Evolutionary conservation across 2,329 filamentous ascomycete species (phyloP).

Genomic region (Ilyonectria robusta): DNA sequence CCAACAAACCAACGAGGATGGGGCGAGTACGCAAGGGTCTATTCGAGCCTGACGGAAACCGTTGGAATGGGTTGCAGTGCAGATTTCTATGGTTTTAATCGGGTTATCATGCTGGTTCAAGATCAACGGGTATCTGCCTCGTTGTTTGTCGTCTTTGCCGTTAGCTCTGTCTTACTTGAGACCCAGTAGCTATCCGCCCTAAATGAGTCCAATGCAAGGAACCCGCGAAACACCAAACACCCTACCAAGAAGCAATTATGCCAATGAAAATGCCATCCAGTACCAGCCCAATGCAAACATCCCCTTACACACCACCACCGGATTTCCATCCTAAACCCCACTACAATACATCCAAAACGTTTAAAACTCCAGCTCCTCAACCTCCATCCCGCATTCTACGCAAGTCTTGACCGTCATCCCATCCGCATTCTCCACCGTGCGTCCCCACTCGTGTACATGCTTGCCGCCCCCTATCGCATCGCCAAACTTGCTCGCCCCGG

Average conservation of each 20-base stretch:
- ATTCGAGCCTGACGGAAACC: neutral
- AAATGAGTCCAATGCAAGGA: neutral
- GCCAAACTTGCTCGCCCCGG: constrained; percentile 76
- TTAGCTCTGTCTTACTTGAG: neutral
- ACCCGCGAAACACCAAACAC: neutral
- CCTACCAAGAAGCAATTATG: neutral
- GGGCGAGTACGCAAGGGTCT: constrained; percentile 16
- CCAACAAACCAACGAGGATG: constrained; percentile 24
- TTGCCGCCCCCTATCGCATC: constrained; percentile 79
- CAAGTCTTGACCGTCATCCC: constrained; percentile 88
- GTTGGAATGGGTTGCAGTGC: neutral
- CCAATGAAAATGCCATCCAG: neutral
- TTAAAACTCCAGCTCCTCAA: constrained; percentile 80
- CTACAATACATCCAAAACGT: neutral
- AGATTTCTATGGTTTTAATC: neutral
- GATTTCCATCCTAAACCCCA: neutral
- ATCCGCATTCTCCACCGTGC: constrained; percentile 76
- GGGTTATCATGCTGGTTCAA: neutral
- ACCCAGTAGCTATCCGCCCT: neutral
- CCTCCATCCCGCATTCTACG: constrained; percentile 81
- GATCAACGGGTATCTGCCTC: neutral
- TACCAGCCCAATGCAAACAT: constrained; percentile 2
- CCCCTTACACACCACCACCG: neutral
- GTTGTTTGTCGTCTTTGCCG: neutral
- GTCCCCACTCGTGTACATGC: constrained; percentile 92